These are phyloP conservation scores for Cymbidium sinense DNA, from an alignment of 106 monocot species.

Conservation along the genomic window DNA sequence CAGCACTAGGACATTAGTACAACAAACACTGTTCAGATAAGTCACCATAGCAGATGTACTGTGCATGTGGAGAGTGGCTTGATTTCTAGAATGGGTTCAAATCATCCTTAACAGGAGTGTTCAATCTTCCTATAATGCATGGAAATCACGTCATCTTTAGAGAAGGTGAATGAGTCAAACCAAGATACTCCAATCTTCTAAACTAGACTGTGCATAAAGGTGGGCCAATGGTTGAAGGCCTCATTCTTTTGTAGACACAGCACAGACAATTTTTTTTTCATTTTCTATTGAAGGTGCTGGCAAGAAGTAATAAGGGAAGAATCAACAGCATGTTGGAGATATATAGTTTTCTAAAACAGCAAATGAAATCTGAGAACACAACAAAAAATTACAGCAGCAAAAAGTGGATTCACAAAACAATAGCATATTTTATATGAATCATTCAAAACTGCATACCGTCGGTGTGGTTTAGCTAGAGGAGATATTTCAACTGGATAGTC, in stretches of 20 bases:
- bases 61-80: no score
- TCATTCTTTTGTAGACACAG: not conserved
- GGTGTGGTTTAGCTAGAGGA: constrained; percentile 75
- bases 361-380: not conserved
- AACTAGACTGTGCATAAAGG: not conserved
- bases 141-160: no score
- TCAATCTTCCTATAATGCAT: no score
- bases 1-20: no score
- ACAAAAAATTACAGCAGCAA: not conserved
- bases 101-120: no score
- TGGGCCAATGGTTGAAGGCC: not conserved
- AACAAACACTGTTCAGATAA: no score
- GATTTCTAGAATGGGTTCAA: no score
- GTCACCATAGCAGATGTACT: no score
- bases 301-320: not conserved
- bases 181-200: not conserved
- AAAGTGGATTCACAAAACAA: not conserved
- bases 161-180: no score
- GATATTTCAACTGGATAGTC: constrained; percentile 93
- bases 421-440: not conserved
- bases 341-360: not conserved
- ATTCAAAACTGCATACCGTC: constrained; percentile 38
- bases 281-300: not conserved
- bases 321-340: not conserved
- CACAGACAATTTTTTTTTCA: not conserved